Evolutionary conservation across 345 rosid species (phyloP), one percentile per base, ranked within the genome.

Genomic region (Atalantia buxifolia): DNA sequence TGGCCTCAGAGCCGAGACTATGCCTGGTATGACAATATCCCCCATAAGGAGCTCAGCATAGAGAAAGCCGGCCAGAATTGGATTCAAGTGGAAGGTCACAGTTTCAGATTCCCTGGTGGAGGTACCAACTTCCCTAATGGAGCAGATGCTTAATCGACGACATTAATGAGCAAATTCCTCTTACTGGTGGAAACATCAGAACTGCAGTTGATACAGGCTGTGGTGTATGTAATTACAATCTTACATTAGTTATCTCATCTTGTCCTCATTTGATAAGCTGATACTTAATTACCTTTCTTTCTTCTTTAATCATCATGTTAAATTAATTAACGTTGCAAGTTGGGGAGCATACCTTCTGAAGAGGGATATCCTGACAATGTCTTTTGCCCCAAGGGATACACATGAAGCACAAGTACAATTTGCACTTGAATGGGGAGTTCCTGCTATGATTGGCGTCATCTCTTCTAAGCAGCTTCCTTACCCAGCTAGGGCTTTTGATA

Each of bases 21-120:
- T 78, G 97, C 98, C 55, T 96, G 99, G 99, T 96, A 89, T 65
- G 95, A 89, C 78, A 96, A 96, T 69, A 96, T 96, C 55, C 99
- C 99, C 27, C 99, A 96, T 80, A 92, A 86, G 50, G 99, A 96
- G 75, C 95, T 96, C 50, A 91, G 97, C 80, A 87, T 96, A 72
- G 99, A 94, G 87, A 96, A 96, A 89, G 99, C 99, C 18, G 85
- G 91, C 66, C 99, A 96, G 88, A 94, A 96, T 67, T 96, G 99
- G 99, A 92, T 96, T 83, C 98, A 96, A 80, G 91, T 89, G 10
- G 95, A 92, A 83, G 98, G 97, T 12, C 90, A 94, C 66, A 92
- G 95, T 59, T 92, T 96, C 81, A 85, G 89, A 85, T 96, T 96
- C 90, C 97, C 99, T 2, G 99, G 99, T 42, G 99, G 99, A 28